Base-by-base conservation (phyloP, 2,329 filamentous ascomycete species). In the Pyrenophora graminea region DNA sequence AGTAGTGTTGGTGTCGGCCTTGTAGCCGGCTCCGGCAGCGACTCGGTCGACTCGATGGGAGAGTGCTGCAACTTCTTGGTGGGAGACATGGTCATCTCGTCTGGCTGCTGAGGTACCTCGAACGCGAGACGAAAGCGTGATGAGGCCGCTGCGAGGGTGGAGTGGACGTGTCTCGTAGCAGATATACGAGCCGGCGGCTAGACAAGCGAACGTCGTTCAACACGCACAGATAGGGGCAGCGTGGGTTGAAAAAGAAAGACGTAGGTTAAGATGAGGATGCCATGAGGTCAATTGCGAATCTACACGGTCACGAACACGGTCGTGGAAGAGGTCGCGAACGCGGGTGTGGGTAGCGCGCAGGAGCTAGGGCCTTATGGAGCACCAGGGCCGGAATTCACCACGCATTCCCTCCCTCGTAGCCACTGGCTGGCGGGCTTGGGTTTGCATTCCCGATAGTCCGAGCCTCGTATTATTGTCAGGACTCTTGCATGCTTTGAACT, bases 1-100 rank as follows among this genome's bases (percentile, higher is more conserved):
- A 94, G 84, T 48, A 93, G 78, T 50, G 85, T 83, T 23, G 89
- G 82, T 62, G 48, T 51, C 36, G 45, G 39, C 45, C 77, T 89
- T 87, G 58, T 79, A 72, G 64, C 81, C 79, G 48, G 58, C 55
- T 69, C 63, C 25, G 64, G 56, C 39, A 55, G 64, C 53, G 45
- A 47, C 45, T 66, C 63, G 45, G 63, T 62, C 44, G 63, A 55
- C 52, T 64, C 62, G 36, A 66, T 55, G 43, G 62, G 62, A 62
- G 64, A 61, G 56, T 66, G 69, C 47, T 55, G 47, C 46, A 59
- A 50, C 54, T 49, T 55, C 49, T 62, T 63, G 59, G 48, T 57
- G 17, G 66, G 66, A 32, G 67, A 69, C 30, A 58, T 59, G 63
- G 72, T 64, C 71, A 74, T 74, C 34, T 45, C 57, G 65, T 54